These are phyloP conservation scores for Esteya vermicola DNA, from an alignment of 2,329 filamentous ascomycete genomes.

Conservation along the genomic window DNA sequence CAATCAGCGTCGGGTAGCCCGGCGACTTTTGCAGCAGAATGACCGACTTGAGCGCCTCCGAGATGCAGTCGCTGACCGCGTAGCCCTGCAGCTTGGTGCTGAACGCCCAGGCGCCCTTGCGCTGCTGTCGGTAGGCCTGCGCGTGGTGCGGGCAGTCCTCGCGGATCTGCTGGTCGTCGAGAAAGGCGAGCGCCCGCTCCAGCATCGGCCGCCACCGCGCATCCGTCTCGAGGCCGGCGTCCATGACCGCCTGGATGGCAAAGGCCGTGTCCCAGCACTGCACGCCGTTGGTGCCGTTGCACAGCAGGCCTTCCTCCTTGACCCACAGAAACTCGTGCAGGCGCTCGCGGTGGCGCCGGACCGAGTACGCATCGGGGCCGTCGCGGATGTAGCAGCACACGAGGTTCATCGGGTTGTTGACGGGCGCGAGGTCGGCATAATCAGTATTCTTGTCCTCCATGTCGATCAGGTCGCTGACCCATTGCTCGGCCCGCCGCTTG, in stretches of 20 bases:
- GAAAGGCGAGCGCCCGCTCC: constrained; percentile 64
- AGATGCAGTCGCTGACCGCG: constrained; percentile 86
- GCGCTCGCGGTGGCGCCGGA: constrained; percentile 66
- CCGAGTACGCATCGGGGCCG: constrained; percentile 57
- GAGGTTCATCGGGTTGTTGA: constrained; percentile 85
- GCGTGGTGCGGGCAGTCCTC: constrained; percentile 68
- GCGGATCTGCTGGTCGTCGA: constrained; percentile 82
- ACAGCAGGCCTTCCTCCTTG: constrained; percentile 81
- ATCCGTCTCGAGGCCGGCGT: constrained; percentile 64
- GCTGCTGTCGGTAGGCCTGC: constrained; percentile 73
- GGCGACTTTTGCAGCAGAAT: constrained; percentile 66
- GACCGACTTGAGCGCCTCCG: constrained; percentile 77
- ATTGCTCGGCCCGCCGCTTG: constrained; percentile 59
- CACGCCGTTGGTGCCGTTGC: constrained; percentile 95
- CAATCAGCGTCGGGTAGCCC: constrained; percentile 59
- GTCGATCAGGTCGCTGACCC: constrained; percentile 69
- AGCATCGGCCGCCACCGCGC: constrained; percentile 73
- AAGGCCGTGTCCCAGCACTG: constrained; percentile 96
- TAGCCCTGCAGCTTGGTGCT: constrained; percentile 89
- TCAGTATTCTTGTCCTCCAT: constrained; percentile 92
- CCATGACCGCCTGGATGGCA: constrained; percentile 66
- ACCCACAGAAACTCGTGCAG: constrained; percentile 84
- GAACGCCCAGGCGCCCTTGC: constrained; percentile 93
- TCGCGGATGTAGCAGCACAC: constrained; percentile 73
- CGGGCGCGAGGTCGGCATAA: constrained; percentile 72